Evolutionary conservation across 2,329 filamentous ascomycete species (phyloP).

Genomic region (Teratosphaeria epicoccoides): DNA sequence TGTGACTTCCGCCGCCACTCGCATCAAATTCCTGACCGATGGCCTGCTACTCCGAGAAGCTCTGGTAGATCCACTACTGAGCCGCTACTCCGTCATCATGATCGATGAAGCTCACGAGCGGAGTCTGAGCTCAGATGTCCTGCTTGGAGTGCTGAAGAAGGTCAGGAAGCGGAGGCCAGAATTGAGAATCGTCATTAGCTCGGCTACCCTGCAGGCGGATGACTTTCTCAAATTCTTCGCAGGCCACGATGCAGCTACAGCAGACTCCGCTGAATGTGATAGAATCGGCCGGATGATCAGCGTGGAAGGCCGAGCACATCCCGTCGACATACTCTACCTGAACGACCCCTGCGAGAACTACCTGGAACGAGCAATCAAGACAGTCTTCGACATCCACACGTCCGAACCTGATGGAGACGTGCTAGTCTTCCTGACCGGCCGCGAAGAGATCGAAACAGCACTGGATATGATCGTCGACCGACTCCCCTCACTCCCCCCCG

Average conservation of each 20-base stretch:
- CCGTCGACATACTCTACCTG: conserved; percentile 77
- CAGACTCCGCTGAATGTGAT: conserved; percentile 24
- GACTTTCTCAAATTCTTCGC: conserved; percentile 72
- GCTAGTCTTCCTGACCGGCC: conserved; percentile 79
- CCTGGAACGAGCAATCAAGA: conserved; percentile 68
- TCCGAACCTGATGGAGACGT: conserved; percentile 77
- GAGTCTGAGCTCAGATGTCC: conserved; percentile 81
- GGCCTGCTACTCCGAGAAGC: conserved; percentile 85
- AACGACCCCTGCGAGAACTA: conserved; percentile 75
- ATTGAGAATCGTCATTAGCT: conserved; percentile 80
- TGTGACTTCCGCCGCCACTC: conserved; percentile 71
- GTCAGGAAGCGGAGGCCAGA: conserved; percentile 71
- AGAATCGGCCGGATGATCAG: conserved; percentile 58
- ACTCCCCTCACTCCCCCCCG: conserved; percentile 50
- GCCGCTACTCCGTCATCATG: conserved; percentile 91
- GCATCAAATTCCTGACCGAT: conserved; percentile 93
- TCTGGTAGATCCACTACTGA: conserved; percentile 80
- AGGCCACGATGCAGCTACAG: conserved; percentile 30
- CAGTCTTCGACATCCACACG: conserved; percentile 77
- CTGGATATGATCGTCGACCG: conserved; percentile 71
- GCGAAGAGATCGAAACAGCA: conserved; percentile 80
- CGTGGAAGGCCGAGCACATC: conserved; percentile 77
- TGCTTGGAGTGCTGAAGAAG: conserved; percentile 85
- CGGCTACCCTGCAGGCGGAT: conserved; percentile 84
- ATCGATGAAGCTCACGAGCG: conserved; percentile 95